Percentiles rank a stretch among this genome's conserved stretches.
Evolutionary conservation across 495 filamentous ascomycete species (phyloP).

Genomic region (Penicillium nucicola): DNA sequence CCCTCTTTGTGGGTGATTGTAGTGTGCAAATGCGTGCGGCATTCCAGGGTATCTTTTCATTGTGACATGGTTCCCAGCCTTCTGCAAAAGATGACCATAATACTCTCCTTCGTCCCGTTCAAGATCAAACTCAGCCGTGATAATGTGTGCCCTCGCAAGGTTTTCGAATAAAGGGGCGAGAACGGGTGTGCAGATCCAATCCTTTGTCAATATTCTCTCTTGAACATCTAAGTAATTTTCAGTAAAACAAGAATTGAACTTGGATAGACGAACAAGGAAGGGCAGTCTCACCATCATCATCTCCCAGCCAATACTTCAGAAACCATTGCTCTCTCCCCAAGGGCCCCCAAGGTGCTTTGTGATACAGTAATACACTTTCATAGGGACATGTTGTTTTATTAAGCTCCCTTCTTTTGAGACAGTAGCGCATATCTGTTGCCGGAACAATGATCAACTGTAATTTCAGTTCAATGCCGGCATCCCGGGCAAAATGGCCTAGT

Average conservation of each 20-base stretch:
- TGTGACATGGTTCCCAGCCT: conserved; percentile 21
- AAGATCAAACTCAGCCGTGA: conserved; percentile 26
- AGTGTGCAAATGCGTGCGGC: conserved; percentile 28
- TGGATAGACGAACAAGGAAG: not conserved
- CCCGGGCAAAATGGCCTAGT: conserved; percentile 44
- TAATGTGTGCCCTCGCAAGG: conserved; percentile 22
- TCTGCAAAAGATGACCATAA: conserved; percentile 17
- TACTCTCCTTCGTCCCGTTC: conserved; percentile 26
- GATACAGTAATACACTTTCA: conserved; percentile 16
- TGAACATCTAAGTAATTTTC: not conserved
- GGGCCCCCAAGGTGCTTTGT: conserved; percentile 23
- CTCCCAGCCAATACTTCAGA: conserved; percentile 22
- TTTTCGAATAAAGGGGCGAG: conserved; percentile 14
- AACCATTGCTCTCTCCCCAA: conserved; percentile 26
- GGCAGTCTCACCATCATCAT: conserved; percentile 6
- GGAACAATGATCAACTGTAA: conserved; percentile 24
- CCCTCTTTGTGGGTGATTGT: conserved; percentile 16
- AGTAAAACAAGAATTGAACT: not conserved
- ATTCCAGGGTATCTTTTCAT: conserved; percentile 23
- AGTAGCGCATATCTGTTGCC: conserved; percentile 26
- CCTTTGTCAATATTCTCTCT: conserved; percentile 8
- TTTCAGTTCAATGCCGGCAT: conserved; percentile 31
- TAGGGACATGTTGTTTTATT: conserved; percentile 15
- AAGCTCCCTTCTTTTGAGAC: not conserved
- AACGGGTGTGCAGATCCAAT: conserved; percentile 26